Evolutionary conservation across 441 rosid species (phyloP).

Genomic region (Erysimum pusillum): DNA sequence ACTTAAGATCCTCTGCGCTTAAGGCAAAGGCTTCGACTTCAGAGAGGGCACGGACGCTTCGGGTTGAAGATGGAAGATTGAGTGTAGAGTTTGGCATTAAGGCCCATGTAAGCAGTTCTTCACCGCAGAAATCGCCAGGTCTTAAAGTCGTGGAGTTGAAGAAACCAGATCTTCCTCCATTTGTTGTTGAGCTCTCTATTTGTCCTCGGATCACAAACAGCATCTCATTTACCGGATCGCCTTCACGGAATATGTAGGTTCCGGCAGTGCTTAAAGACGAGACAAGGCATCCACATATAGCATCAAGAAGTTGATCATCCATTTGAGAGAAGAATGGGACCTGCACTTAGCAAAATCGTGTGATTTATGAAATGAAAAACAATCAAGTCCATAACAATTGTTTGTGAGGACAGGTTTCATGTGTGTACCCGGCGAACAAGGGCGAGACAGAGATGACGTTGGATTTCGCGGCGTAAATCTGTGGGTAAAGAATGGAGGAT

Average conservation of each 20-base stretch:
- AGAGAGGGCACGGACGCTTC: slow-evolving; percentile 69
- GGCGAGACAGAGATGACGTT: slow-evolving; percentile 69
- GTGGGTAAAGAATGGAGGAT: slow-evolving; percentile 62
- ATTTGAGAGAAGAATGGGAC: slow-evolving; percentile 90
- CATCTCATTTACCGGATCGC: slow-evolving; percentile 91
- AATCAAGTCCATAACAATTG: neutral
- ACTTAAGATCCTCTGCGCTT: slow-evolving; percentile 79
- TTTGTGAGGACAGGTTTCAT: neutral
- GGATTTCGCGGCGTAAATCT: slow-evolving; percentile 73
- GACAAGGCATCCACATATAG: slow-evolving; percentile 83
- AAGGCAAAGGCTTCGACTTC: slow-evolving; percentile 91
- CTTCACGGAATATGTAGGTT: slow-evolving; percentile 80
- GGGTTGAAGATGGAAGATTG: slow-evolving; percentile 77
- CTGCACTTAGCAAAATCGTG: slow-evolving; percentile 32
- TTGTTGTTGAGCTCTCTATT: slow-evolving; percentile 78
- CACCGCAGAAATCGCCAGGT: slow-evolving; percentile 91
- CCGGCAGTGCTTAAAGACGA: slow-evolving; percentile 74
- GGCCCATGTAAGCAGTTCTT: slow-evolving; percentile 86
- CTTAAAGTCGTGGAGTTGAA: slow-evolving; percentile 76
- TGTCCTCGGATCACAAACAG: slow-evolving; percentile 85
- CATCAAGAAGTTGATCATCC: slow-evolving; percentile 91
- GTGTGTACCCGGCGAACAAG: slow-evolving; percentile 68
- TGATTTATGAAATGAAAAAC: slow-evolving; percentile 2
- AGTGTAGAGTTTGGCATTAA: slow-evolving; percentile 64
- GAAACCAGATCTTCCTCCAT: slow-evolving; percentile 92